Base-by-base conservation (phyloP, 805 yeast genomes). In the Nakazawaea populi region DNA sequence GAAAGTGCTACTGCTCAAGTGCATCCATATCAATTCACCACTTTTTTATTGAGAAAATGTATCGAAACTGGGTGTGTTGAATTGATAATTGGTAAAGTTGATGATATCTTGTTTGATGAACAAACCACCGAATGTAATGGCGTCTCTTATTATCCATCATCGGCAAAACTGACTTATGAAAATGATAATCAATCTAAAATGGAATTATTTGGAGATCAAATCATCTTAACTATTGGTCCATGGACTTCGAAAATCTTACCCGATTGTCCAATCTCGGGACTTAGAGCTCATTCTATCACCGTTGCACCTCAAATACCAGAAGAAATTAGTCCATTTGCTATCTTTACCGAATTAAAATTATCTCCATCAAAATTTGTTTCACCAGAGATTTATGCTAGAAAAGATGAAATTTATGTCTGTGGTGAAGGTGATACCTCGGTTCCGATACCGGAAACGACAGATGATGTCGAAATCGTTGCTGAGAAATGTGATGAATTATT, bases 361-460 rank as follows among this genome's bases (percentile, higher is more conserved):
- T 80, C 78, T n/a, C 72, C 76, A 27, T 73, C 73, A 42, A 76
- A 82, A 43, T 87, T 83, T 66, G 91, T 88, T 28, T 82, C 95
- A 2, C 99, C 99, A 0, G 99, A 92, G 64, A 82, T 94, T 55
- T 92, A 92, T 66, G 96, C 98, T 7, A 79, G 99, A 64, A 85
- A 83, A 60, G 97, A 92, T 68, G 99, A 94, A 67, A 94, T 92
- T 41, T 92, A 91, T 61, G 94, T 94, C 1, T 92, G 98, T 69
- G 98, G 99, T 43, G 99, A 94, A 68, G 96, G 97, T 44, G 97
- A 90, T 62, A 83, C 95, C 1, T 77, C 86, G 24, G 96, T 87
- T 29, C 91, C 87, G 49, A 80, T 94, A 35, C 99, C 98, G 4
- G 97, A 89, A 60, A 87, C 96, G 0, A 88, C 96, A 0, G 96